A percentile compares a stretch with the other conserved stretches of the same genome.
Evolutionary conservation across 164 flowering plant species (phyloP).

Genomic region (Vitis rupestris): DNA sequence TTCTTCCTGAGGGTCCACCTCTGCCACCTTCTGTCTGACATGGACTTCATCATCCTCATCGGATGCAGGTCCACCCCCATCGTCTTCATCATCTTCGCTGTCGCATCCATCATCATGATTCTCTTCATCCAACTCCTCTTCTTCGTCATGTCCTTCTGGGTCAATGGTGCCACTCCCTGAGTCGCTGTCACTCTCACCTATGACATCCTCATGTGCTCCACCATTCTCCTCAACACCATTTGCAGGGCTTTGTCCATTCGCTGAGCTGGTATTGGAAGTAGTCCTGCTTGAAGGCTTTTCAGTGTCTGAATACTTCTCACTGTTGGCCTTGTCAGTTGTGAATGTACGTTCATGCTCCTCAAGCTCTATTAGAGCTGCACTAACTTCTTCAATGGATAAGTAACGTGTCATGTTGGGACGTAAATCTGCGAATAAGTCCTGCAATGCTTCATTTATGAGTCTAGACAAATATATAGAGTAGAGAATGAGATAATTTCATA

Average conservation of each 20-base stretch:
- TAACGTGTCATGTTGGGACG: constrained; percentile 88
- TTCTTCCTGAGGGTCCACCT: constrained; percentile 79
- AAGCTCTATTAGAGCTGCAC: constrained; percentile 64
- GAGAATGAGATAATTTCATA: background rate
- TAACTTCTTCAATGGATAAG: constrained; percentile 79
- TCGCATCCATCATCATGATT: constrained; percentile 55
- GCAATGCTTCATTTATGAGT: constrained; percentile 20
- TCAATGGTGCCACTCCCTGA: constrained; percentile 75
- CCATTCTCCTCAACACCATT: constrained; percentile 76
- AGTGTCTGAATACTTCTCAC: constrained; percentile 58
- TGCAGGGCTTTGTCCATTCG: constrained; percentile 47
- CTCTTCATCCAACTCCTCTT: constrained; percentile 66
- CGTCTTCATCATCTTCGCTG: constrained; percentile 67
- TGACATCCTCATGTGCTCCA: constrained; percentile 47
- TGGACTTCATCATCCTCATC: constrained; percentile 93
- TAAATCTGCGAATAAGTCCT: constrained; percentile 90
- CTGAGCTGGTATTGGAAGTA: constrained; percentile 25
- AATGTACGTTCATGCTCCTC: constrained; percentile 74
- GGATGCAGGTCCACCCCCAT: constrained; percentile 59
- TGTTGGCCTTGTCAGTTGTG: constrained; percentile 50
- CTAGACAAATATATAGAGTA: background rate
- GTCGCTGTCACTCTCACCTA: constrained; percentile 64
- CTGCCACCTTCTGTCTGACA: constrained; percentile 68
- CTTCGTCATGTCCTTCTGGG: constrained; percentile 61
- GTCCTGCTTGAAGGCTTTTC: constrained; percentile 49